Conservation (phyloP, 352 stramenopile genomes). For the Peronospora farinosa region DNA sequence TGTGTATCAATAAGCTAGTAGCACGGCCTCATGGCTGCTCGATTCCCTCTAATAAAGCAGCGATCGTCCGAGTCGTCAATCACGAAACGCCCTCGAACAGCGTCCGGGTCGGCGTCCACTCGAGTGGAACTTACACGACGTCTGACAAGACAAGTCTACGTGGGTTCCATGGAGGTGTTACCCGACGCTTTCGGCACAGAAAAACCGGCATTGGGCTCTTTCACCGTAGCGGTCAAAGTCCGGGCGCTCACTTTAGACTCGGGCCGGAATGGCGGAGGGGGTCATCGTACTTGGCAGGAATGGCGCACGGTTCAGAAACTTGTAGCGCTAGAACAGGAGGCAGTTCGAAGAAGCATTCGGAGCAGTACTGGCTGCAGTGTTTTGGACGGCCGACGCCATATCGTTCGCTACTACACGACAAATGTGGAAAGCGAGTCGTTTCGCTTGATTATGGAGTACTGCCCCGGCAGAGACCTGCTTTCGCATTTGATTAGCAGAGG, state of each 20-base stretch:
- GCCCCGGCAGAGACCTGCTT: slow-evolving; percentile 42
- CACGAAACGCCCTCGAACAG: slow-evolving; percentile 12
- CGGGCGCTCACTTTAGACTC: slow-evolving; percentile 32
- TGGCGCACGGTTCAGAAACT: slow-evolving; percentile 35
- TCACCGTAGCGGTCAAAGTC: slow-evolving; percentile 31
- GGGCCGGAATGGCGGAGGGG: slow-evolving; percentile 27
- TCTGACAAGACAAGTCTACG: slow-evolving; percentile 28
- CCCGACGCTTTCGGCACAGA: slow-evolving; percentile 11
- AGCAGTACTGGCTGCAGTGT: slow-evolving; percentile 2
- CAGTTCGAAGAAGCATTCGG: slow-evolving; percentile 5
- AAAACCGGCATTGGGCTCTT: slow-evolving; percentile 6
- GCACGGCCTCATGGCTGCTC: slow-evolving; percentile 6
- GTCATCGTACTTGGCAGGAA: slow-evolving; percentile 33
- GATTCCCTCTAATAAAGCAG: slow-evolving; percentile 14
- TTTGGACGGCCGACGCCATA: slow-evolving; percentile 32
- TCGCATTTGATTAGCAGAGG: slow-evolving; percentile 27
- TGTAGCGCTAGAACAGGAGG: slow-evolving; percentile 22
- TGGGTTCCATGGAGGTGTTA: slow-evolving; percentile 22
- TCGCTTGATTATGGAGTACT: slow-evolving; percentile 61
- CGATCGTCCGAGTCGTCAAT: slow-evolving; percentile 18
- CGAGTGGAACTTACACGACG: slow-evolving; percentile 26
- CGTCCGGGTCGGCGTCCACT: slow-evolving; percentile 17
- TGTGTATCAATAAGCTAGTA: background rate
- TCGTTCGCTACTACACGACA: slow-evolving; percentile 42
- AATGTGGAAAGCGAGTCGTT: slow-evolving; percentile 40